Conservation (phyloP, 345 rosid genomes). For the Dipteronia sinensis region DNA sequence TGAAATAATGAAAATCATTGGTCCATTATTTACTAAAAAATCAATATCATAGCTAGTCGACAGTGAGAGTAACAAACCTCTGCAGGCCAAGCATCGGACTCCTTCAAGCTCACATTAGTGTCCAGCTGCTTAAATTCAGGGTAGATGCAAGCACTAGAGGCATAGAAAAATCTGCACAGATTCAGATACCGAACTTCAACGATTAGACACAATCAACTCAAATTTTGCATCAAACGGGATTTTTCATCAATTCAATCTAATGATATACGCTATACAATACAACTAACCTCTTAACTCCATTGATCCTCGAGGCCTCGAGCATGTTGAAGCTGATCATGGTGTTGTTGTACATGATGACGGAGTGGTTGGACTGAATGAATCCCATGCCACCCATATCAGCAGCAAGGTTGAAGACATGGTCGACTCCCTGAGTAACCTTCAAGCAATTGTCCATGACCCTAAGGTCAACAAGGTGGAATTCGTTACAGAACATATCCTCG, state of each 20-base stretch:
- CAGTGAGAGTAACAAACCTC: slow-evolving; percentile 60
- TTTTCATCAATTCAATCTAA: neutral
- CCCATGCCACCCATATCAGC: slow-evolving; percentile 99
- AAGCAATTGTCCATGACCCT: slow-evolving; percentile 97
- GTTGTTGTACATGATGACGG: slow-evolving; percentile 96
- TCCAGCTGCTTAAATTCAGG: slow-evolving; percentile 99
- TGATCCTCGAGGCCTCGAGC: slow-evolving; percentile 96
- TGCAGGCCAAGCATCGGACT: slow-evolving; percentile 99
- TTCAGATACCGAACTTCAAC: slow-evolving; percentile 14
- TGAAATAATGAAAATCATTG: neutral
- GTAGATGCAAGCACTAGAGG: slow-evolving; percentile 98
- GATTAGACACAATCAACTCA: neutral
- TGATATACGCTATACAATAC: neutral
- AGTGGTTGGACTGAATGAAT: slow-evolving; percentile 96
- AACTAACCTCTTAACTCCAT: slow-evolving; percentile 77
- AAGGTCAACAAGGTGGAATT: slow-evolving; percentile 92
- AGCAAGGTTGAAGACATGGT: slow-evolving; percentile 97
- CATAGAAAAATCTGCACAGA: slow-evolving; percentile 84
- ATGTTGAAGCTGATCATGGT: slow-evolving; percentile 99
- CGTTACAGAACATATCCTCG: slow-evolving; percentile 96
- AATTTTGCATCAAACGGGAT: neutral
- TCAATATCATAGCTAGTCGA: neutral
- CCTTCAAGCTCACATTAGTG: slow-evolving; percentile 97
- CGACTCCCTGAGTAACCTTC: slow-evolving; percentile 71
- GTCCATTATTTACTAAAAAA: slow-evolving; percentile 5